Base-by-base conservation (phyloP, 2,329 filamentous ascomycete species). In the Neofusicoccum sp. region DNA sequence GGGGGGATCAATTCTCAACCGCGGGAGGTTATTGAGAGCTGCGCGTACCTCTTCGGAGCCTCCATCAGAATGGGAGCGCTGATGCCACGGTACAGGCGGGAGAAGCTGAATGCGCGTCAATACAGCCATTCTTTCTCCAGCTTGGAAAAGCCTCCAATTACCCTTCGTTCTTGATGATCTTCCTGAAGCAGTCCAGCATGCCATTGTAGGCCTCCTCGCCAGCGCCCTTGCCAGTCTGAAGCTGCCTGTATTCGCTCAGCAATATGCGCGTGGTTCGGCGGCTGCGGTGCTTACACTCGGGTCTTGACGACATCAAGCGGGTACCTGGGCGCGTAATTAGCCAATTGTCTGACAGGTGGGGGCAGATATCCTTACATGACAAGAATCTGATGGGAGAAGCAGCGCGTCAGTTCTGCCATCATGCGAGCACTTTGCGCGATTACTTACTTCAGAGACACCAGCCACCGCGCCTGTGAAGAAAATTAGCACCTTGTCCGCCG, bases 271-370 rank as follows among this genome's bases (percentile, higher is more conserved):
- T 41, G 45, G 61, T 37, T 43, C 16, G 47, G 60, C 22, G n/a
- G 58, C 37, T 49, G 56, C 54, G 65, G 33, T 44, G 66, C 89
- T 85, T 86, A 95, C 91, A 96, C 90, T 89, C 94, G 86, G 68
- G 95, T 98, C 86, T 98, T 98, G 79, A 98, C 92, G 64, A 99
- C 95, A 78, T 99, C 95, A 78, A 99, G 85, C 70, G 95, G 95
- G 83, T 99, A 99, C 95, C 93, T 97, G 76, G 70, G 63, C 54
- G 66, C 52, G 66, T 45, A 52, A 64, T 52, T 36, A 62, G 56
- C 39, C 64, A 49, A 66, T 31, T 65, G 64, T 29, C 14, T 58
- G 39, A 28, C 1, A n/a, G 63, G 11, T 9, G 33, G 11, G 37
- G 56, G 41, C 29, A 64, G 64, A 65, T 61, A 49, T 29, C 78